Evolutionary conservation across 2,329 filamentous ascomycete species (phyloP), one percentile per base, ranked within the genome.

Genomic region (Verruconis gallopava): DNA sequence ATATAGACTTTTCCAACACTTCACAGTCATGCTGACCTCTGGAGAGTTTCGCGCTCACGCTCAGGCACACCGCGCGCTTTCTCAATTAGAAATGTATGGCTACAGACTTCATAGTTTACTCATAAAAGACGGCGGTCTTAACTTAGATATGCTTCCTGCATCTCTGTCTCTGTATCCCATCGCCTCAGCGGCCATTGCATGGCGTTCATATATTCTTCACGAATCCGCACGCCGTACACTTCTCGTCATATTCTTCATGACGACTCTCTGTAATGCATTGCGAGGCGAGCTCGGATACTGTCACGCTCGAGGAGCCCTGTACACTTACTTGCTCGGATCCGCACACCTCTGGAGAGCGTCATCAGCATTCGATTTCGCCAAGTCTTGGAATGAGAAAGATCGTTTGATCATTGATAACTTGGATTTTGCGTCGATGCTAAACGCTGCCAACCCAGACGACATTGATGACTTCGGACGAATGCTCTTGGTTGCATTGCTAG

Each of bases 191-290:
- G 48, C 47, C 14, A 48, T 58, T 0, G 69, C 69, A 35, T 77
- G 72, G 72, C 52, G 55, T 5, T 57, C 60, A 1, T 77, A 69
- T 68, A 55, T 72, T 2, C 58, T 73, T 15, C 62, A 71, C 9
- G 72, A 77, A 50, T 73, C 71, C 0, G 58, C 65, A 1, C 63
- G 71, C 2, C 66, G 72, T 13, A 75, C 72, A 0, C 57, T 69
- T 0, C 54, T 75, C 1, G 57, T 69, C 11, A 52, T 64, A 0
- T 67, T 68, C 46, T 71, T 69, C 34, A 61, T 73, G 44, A 38
- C 52, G 4, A 44, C 52, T 9, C 43, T 57, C n/a, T 56, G 44
- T 25, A 42, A 44, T 13, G 22, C 56, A 2, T 19, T 58, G 1
- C 41, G 40, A 4, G 51, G 52, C 6, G 21, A 40, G 11, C 44